A percentile compares a stretch with the other conserved stretches of the same genome.
These are phyloP conservation scores for Cylindrodendrum hubeiense DNA, from an alignment of 2,329 filamentous ascomycete genomes.

Conservation along the genomic window DNA sequence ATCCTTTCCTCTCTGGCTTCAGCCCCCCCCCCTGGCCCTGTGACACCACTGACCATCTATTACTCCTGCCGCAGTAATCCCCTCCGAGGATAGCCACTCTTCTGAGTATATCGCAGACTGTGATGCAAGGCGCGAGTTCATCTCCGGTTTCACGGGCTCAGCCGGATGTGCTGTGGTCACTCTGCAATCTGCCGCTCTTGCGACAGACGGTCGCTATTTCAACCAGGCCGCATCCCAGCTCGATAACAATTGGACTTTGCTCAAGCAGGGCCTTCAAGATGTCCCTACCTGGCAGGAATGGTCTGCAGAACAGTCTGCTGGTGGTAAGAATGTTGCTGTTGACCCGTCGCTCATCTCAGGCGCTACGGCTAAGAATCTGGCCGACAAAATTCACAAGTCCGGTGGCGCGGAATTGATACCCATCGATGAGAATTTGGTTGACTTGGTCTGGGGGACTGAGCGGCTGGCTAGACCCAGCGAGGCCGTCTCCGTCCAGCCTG, in stretches of 20 bases:
- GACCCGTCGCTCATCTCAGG: conserved; percentile 89
- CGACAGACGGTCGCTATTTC: conserved; percentile 97
- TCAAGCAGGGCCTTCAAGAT: conserved; percentile 94
- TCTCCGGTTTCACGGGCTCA: conserved; percentile 94
- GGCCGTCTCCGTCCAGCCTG: conserved; percentile 77
- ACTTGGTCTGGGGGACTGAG: conserved; percentile 84
- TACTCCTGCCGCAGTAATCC: conserved; percentile 75
- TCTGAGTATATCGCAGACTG: conserved; percentile 99
- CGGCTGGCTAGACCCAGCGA: conserved; percentile 82
- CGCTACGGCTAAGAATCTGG: conserved; percentile 73
- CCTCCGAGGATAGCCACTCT: conserved; percentile 96
- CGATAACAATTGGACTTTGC: conserved; percentile 88
- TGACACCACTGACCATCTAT: conserved; percentile 25
- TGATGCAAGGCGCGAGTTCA: conserved; percentile 90
- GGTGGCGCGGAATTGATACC: conserved; percentile 83
- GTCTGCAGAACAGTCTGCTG: conserved; percentile 87
- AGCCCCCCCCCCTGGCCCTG: neutral
- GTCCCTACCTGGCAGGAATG: conserved; percentile 99
- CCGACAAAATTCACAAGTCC: conserved; percentile 87
- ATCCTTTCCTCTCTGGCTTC: neutral
- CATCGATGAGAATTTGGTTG: conserved; percentile 87
- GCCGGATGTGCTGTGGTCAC: conserved; percentile 94
- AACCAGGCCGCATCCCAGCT: conserved; percentile 94
- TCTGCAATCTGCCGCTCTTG: conserved; percentile 85
- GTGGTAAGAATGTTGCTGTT: conserved; percentile 89